Evolutionary conservation across 1,284 basidiomycete genomes (phyloP).

Genomic region (Austroboletus olivaceoglutinosus): DNA sequence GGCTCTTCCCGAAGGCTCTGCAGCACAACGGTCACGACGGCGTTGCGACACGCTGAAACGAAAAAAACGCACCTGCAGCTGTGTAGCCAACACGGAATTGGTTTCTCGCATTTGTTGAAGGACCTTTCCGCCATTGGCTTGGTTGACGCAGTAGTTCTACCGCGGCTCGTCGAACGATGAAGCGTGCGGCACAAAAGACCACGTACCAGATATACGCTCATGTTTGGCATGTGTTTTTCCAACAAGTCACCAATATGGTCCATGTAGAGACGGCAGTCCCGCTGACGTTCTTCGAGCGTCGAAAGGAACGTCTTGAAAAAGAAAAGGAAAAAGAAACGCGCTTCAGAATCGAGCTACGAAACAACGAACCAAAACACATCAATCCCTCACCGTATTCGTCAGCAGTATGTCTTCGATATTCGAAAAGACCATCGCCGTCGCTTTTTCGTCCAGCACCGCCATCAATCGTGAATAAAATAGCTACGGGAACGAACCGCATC

Average conservation of each 20-base stretch:
- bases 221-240: slow-evolving; percentile 67
- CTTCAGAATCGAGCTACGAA: neutral
- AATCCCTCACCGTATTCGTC: slow-evolving; percentile 69
- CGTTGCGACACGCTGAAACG: neutral
- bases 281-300: slow-evolving; percentile 87
- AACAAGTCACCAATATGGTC: slow-evolving; percentile 88
- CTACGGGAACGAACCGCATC: slow-evolving; percentile 30
- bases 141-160: slow-evolving; percentile 93
- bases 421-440: slow-evolving; percentile 82
- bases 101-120: slow-evolving; percentile 72
- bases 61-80: slow-evolving; percentile 58
- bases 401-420: slow-evolving; percentile 91
- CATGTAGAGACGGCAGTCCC: slow-evolving; percentile 85
- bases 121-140: slow-evolving; percentile 75
- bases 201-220: slow-evolving; percentile 76
- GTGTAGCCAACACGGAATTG: slow-evolving; percentile 62
- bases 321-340: neutral
- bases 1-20: slow-evolving; percentile 74
- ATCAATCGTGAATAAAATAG: slow-evolving; percentile 84
- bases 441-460: slow-evolving; percentile 72
- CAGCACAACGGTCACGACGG: neutral
- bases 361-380: neutral
- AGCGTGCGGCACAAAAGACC: neutral
- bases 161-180: neutral
- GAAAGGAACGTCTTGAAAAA: slow-evolving; percentile 68